phyloP scores from a whole-genome alignment of 768 basidiomycete genomes.

The Kwoniella pini region DNA sequence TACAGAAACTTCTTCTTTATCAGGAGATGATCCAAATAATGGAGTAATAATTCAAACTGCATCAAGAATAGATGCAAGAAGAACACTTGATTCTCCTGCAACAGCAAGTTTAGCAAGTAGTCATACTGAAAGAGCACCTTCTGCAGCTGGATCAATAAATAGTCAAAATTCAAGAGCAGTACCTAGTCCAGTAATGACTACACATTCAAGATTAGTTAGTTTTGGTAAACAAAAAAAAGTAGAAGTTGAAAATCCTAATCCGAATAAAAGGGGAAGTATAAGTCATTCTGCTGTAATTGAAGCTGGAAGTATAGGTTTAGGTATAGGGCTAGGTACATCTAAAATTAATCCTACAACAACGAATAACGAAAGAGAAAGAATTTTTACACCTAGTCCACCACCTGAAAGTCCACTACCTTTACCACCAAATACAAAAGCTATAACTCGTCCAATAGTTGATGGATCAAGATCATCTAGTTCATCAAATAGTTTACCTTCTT shows the following conservation, averaged over 20 bases:
- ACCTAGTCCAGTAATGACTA: constrained; percentile 24
- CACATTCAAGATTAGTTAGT: constrained; percentile 26
- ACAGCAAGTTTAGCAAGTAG: constrained; percentile 19
- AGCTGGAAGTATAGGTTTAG: constrained; percentile 15
- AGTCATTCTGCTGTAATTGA: constrained; percentile 19
- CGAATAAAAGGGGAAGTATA: background rate
- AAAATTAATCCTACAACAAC: background rate
- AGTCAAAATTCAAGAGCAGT: background rate
- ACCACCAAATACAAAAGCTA: constrained; percentile 13
- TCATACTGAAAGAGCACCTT: constrained; percentile 14
- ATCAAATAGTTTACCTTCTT: constrained; percentile 31
- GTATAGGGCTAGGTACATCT: constrained; percentile 5
- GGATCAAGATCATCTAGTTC: constrained; percentile 18
- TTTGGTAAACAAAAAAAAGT: constrained; percentile 27
- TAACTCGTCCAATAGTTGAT: background rate
- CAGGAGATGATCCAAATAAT: constrained; percentile 17
- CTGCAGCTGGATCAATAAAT: too few relatives aligned
- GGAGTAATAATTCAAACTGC: constrained; percentile 39
- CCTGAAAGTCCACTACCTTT: constrained; percentile 15
- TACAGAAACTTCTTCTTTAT: constrained; percentile 28
- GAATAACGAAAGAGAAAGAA: background rate
- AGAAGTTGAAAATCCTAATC: constrained; percentile 7
- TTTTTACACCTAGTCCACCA: background rate
- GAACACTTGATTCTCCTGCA: constrained; percentile 35
- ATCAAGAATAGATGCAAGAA: constrained; percentile 34